Conservation (phyloP, 1,284 basidiomycete genomes). For the Volvariella surrecta region DNA sequence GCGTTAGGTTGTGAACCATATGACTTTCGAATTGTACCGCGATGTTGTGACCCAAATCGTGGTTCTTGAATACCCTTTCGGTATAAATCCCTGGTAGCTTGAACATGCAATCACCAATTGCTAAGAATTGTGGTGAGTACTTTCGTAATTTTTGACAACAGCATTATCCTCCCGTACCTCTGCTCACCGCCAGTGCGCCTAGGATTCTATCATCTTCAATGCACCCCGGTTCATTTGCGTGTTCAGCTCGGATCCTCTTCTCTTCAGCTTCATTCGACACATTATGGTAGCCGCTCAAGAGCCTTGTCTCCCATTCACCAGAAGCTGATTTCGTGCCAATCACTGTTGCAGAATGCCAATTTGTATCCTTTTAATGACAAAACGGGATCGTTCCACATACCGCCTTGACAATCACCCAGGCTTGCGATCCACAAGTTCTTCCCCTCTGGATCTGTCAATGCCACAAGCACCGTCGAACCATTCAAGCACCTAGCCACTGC, state of each 20-base stretch:
- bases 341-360: constrained; percentile 21
- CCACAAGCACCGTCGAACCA: constrained; percentile 44
- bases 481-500: no score
- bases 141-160: background rate
- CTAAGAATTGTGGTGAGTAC: constrained; percentile 27
- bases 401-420: constrained; percentile 56
- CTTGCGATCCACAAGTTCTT: constrained; percentile 58
- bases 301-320: constrained; percentile 24
- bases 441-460: constrained; percentile 42
- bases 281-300: constrained; percentile 50
- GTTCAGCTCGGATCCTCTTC: constrained; percentile 38
- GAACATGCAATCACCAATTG: constrained; percentile 54
- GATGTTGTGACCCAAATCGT: constrained; percentile 39
- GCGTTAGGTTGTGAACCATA: constrained; percentile 40
- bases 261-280: constrained; percentile 39
- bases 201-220: constrained; percentile 46
- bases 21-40: constrained; percentile 42
- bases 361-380: background rate
- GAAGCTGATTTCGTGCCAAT: constrained; percentile 32
- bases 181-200: constrained; percentile 57
- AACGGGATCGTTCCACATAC: constrained; percentile 24
- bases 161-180: constrained; percentile 30
- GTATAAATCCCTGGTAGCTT: constrained; percentile 43
- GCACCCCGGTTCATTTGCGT: constrained; percentile 44
- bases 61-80: constrained; percentile 25